Evolutionary conservation across 2,329 filamentous ascomycete species (phyloP).

Genomic region (Aspergillus latus): DNA sequence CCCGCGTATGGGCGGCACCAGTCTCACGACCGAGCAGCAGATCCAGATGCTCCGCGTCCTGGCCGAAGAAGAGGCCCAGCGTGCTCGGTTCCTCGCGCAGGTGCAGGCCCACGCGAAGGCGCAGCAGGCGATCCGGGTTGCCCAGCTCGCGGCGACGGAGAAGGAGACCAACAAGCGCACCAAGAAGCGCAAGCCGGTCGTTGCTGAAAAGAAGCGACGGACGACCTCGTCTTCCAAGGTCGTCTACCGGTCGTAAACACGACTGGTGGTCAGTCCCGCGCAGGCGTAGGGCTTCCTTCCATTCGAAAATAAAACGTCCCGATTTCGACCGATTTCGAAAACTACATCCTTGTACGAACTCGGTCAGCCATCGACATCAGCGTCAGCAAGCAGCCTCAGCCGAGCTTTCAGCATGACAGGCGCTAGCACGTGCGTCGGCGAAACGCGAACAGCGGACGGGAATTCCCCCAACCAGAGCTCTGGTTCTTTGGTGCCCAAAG

Average conservation of each 20-base stretch:
- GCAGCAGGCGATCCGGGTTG: slow-evolving; percentile 39
- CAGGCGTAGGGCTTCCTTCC: not conserved
- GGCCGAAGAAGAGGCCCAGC: slow-evolving; percentile 38
- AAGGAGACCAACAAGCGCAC: slow-evolving; percentile 28
- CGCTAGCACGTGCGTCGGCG: not conserved
- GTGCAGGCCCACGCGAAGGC: slow-evolving; percentile 44
- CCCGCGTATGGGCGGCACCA: slow-evolving; percentile 24
- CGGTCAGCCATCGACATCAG: not conserved
- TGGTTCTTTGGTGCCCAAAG: slow-evolving; percentile 16
- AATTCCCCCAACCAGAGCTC: not conserved
- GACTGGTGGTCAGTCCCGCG: not conserved
- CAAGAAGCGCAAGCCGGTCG: slow-evolving; percentile 31
- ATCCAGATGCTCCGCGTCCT: slow-evolving; percentile 37
- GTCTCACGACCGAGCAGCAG: slow-evolving; percentile 42
- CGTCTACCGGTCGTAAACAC: slow-evolving; percentile 18
- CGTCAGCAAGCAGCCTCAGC: not conserved
- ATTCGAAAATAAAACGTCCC: not conserved
- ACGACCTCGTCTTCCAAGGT: slow-evolving; percentile 19
- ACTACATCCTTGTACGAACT: too few species aligned
- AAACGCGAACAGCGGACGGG: not conserved
- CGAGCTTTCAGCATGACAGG: not conserved
- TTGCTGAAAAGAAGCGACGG: slow-evolving; percentile 29
- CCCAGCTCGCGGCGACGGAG: slow-evolving; percentile 31
- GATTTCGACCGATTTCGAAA: not conserved
- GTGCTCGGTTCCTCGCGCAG: slow-evolving; percentile 41